Base-by-base conservation (phyloP, 2,329 filamentous ascomycete genomes). In the Colletotrichum lindemuthianum region DNA sequence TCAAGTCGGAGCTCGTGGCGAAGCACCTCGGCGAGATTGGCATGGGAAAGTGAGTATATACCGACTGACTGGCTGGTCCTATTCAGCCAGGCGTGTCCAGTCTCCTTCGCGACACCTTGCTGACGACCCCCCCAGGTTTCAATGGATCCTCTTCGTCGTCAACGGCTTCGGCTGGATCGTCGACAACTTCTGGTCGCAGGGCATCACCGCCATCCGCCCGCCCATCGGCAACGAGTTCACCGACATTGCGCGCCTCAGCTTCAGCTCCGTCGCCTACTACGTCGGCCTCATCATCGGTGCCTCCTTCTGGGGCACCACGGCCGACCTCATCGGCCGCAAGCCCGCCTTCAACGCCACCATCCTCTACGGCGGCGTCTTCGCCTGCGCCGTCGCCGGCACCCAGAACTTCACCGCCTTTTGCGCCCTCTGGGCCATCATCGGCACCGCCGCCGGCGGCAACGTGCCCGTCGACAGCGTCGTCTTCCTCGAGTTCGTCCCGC, bases 371-470 rank as follows among this genome's bases (percentile, higher is more conserved):
- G 79, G 79, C 0, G 77, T 88, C 2, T 90, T 89, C 67, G 88
- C 84, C 0, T 78, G 88, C 15, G 77, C 85, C 0, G 84, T 84
- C 4, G 88, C 86, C 0, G 84, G 85, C 0, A 81, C 84, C 0
- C 84, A 83, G 2, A 88, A 83, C 65, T 90, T 89, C 63, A 81
- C 81, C 1, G 82, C 83, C 0, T 82, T 88, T 37, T 84, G 82
- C 7, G 73, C 77, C 2, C 84, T 90, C 61, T 86, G 84, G 13
- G 85, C 86, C 8, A 74, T 84, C 41, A 74, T 81, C 7, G 79
- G 78, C 8, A 75, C 75, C 1, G 78, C 73, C 1, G 79, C 77
- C 7, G 81, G 81, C 13, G 83, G 83, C 8, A 85, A 85, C 59
- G 75, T 84, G 8, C 79, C 82, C 13, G 78, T 85, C 49, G 83